These are phyloP conservation scores for Phytophthora pseudosyringae DNA, from an alignment of 352 stramenopile species.

Conservation along the genomic window DNA sequence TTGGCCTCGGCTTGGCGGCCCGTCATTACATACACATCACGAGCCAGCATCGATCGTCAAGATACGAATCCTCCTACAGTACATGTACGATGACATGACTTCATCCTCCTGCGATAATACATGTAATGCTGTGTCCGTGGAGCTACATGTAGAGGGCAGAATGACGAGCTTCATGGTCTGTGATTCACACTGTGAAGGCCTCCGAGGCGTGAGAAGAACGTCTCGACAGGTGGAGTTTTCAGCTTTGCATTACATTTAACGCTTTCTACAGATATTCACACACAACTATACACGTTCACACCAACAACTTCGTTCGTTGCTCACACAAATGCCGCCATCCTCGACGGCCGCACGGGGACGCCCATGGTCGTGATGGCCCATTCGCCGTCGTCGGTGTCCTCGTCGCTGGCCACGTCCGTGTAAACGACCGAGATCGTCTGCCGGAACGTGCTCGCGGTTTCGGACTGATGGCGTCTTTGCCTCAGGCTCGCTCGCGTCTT, in stretches of 20 bases:
- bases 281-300: constrained; percentile 7
- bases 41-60: constrained; percentile 23
- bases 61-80: neutral
- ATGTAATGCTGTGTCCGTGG: too few relatives aligned
- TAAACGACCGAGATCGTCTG: constrained; percentile 30
- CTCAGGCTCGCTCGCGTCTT: constrained; percentile 15
- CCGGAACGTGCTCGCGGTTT: constrained; percentile 25
- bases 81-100: constrained; percentile 14
- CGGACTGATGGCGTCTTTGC: constrained; percentile 21
- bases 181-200: too few relatives aligned
- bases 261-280: constrained; percentile 5
- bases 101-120: neutral
- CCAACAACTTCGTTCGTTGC: constrained; percentile 24
- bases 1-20: constrained; percentile 17
- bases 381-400: constrained; percentile 26
- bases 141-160: too few relatives aligned
- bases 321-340: constrained; percentile 20
- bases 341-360: constrained; percentile 23
- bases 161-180: too few relatives aligned
- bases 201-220: too few relatives aligned
- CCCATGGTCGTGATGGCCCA: constrained; percentile 42
- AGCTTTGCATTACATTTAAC: neutral
- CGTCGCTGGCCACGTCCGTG: constrained; percentile 19
- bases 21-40: constrained; percentile 10
- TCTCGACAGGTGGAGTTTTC: too few relatives aligned